phyloP scores from a whole-genome alignment of 2,329 filamentous ascomycete genomes.

The Trichoderma semiorbis region DNA sequence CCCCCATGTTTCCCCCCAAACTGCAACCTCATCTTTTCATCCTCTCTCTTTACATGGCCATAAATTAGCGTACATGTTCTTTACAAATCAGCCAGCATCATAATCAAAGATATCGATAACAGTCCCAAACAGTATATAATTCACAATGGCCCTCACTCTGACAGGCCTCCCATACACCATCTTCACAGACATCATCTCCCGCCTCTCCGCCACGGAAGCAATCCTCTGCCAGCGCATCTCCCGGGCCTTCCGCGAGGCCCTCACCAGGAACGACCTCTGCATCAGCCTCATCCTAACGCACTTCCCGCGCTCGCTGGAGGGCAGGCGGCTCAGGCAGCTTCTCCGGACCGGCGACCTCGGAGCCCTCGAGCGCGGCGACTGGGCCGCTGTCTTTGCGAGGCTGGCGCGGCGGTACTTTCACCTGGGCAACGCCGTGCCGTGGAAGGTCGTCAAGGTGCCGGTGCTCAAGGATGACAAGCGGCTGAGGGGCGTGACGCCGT shows the following conservation, averaged over 20 bases:
- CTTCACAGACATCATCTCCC: constrained; percentile 50
- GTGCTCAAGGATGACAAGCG: constrained; percentile 22
- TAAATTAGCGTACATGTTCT: not conserved
- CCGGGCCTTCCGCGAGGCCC: constrained; percentile 45
- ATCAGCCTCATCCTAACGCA: constrained; percentile 46
- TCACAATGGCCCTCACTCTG: constrained; percentile 32
- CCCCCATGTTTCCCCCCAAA: not conserved
- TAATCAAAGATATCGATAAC: not conserved
- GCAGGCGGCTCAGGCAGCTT: constrained; percentile 36
- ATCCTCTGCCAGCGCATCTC: constrained; percentile 52
- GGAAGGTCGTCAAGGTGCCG: constrained; percentile 27
- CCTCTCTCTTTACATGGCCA: not conserved
- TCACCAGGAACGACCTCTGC: constrained; percentile 46
- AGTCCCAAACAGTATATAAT: not conserved
- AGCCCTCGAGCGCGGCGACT: constrained; percentile 29
- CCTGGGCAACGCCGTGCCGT: constrained; percentile 46
- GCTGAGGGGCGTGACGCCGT: constrained; percentile 40
- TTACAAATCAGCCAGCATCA: not conserved
- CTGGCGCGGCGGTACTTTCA: constrained; percentile 55
- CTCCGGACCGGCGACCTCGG: constrained; percentile 9
- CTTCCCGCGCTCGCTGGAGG: constrained; percentile 53
- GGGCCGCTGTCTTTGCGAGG: constrained; percentile 44
- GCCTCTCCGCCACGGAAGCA: constrained; percentile 49
- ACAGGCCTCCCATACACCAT: constrained; percentile 54
- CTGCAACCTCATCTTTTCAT: not conserved